Evolutionary conservation across 2,329 filamentous ascomycete species (phyloP).

Genomic region (Botrytis fragariae): DNA sequence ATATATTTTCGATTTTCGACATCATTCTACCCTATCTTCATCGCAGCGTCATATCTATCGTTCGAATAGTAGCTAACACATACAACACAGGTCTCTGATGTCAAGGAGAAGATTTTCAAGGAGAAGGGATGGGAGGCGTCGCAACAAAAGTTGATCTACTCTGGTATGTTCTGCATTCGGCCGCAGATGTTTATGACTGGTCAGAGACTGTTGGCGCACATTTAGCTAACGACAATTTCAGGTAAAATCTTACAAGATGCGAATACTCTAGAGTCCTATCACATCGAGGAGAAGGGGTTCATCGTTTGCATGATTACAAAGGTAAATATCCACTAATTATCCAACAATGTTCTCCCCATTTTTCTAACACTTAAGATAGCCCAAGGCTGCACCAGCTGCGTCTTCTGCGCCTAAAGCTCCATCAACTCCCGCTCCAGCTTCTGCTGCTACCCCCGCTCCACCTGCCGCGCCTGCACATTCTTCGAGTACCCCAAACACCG

Average conservation of each 20-base stretch:
- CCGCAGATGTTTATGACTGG: conserved; percentile 6
- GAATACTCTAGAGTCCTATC: conserved; percentile 93
- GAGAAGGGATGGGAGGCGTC: conserved; percentile 95
- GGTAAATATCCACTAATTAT: conserved; percentile 51
- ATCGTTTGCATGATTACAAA: conserved; percentile 98
- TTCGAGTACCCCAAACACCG: conserved; percentile 48
- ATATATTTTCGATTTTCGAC: conserved; percentile 15
- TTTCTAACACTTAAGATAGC: conserved; percentile 48
- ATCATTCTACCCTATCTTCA: not conserved
- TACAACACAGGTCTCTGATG: conserved; percentile 67
- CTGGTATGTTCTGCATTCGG: conserved; percentile 58
- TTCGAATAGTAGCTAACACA: conserved; percentile 22
- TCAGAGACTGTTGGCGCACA: conserved; percentile 11
- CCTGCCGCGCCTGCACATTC: conserved; percentile 62
- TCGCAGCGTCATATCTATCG: not conserved
- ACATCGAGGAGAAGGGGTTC: conserved; percentile 99
- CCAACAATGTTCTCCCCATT: not conserved
- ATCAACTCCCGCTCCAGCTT: conserved; percentile 61
- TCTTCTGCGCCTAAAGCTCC: conserved; percentile 53
- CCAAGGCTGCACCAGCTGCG: conserved; percentile 57
- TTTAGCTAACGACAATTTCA: conserved; percentile 43
- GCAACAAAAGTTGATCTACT: conserved; percentile 95
- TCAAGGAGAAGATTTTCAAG: conserved; percentile 88
- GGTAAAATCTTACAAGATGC: conserved; percentile 99
- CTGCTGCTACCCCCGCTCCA: conserved; percentile 54